phyloP scores from a whole-genome alignment of 2,329 filamentous ascomycete species.

The Hypomyces perniciosus region DNA sequence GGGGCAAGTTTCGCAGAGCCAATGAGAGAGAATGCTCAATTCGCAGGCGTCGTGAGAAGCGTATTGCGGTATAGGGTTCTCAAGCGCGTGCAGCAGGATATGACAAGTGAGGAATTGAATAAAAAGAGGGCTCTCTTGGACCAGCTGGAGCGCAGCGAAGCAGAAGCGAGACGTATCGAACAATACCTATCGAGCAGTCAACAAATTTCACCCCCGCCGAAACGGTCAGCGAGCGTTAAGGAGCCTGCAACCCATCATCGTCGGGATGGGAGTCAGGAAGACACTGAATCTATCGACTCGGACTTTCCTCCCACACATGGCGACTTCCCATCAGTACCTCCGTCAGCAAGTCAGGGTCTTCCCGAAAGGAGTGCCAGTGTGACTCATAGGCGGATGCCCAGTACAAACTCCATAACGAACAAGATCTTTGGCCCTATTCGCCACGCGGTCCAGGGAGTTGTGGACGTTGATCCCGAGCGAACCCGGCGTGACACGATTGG shows the following conservation, averaged over 20 bases:
- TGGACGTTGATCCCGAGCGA: slow-evolving; percentile 90
- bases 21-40: slow-evolving; percentile 96
- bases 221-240: slow-evolving; percentile 58
- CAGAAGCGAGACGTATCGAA: slow-evolving; percentile 87
- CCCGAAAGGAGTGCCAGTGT: slow-evolving; percentile 47
- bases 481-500: slow-evolving; percentile 90
- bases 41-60: slow-evolving; percentile 84
- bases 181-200: slow-evolving; percentile 78
- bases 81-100: slow-evolving; percentile 94
- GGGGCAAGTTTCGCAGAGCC: slow-evolving; percentile 94
- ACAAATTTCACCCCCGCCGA: slow-evolving; percentile 52
- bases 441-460: slow-evolving; percentile 92
- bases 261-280: slow-evolving; percentile 58
- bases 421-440: slow-evolving; percentile 94
- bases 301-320: slow-evolving; percentile 90
- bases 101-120: slow-evolving; percentile 86
- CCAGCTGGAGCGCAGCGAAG: slow-evolving; percentile 86
- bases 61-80: slow-evolving; percentile 86
- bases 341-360: slow-evolving; percentile 69
- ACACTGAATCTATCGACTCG: slow-evolving; percentile 87
- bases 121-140: slow-evolving; percentile 81
- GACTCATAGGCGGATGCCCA: slow-evolving; percentile 71
- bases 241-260: slow-evolving; percentile 44
- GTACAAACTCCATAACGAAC: slow-evolving; percentile 83
- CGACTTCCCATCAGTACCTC: slow-evolving; percentile 55